Evolutionary conservation across 768 basidiomycete species (phyloP).

Genomic region (Mrakia frigida): DNA sequence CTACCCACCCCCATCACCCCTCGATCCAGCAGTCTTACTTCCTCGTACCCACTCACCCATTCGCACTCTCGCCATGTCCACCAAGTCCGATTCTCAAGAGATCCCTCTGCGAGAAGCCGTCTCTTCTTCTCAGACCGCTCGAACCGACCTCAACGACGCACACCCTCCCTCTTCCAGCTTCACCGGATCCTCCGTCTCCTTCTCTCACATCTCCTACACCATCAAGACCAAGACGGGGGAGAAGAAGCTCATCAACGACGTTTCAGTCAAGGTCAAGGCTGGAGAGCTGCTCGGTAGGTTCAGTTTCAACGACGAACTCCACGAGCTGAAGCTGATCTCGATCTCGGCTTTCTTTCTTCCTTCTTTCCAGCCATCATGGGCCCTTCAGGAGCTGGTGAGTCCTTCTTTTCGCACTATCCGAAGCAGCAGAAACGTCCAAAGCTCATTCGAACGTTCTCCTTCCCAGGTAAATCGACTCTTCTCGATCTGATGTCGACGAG

Average conservation of each 20-base stretch:
- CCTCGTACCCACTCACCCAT: no score
- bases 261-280: conserved; percentile 33
- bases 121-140: no score
- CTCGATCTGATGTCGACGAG: conserved; percentile 17
- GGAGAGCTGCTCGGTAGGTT: conserved; percentile 37
- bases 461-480: conserved; percentile 19
- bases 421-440: neutral
- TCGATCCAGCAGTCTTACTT: no score
- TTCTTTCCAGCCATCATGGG: conserved; percentile 21
- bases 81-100: no score
- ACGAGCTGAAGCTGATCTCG: neutral
- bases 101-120: no score
- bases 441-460: neutral
- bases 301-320: no score
- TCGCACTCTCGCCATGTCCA: neutral
- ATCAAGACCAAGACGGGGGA: conserved; percentile 13
- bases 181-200: neutral
- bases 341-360: neutral
- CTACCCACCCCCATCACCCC: no score
- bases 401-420: no score
- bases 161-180: neutral
- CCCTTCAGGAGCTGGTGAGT: conserved; percentile 35
- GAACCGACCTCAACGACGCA: no score
- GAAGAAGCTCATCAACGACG: conserved; percentile 32
- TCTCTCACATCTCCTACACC: neutral